Percentiles rank a stretch among this genome's conserved stretches.
Evolutionary conservation across 805 yeast genomes (phyloP).

Genomic region (Starmerella gropengiesseri): DNA sequence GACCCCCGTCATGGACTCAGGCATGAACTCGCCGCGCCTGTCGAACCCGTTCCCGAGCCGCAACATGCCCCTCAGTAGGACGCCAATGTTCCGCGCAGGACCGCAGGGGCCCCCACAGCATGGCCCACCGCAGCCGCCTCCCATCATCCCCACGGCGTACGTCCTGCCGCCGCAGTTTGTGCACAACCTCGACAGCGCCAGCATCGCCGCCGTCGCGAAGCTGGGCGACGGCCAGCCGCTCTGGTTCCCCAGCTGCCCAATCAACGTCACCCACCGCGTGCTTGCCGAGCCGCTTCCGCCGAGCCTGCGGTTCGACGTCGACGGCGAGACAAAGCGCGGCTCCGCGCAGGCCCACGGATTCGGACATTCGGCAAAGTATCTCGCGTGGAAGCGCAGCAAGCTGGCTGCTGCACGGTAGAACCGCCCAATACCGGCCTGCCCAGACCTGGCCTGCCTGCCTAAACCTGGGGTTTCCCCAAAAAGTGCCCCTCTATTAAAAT

Average conservation of each 20-base stretch:
- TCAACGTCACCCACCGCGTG: constrained; percentile 24
- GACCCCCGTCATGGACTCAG: constrained; percentile 10
- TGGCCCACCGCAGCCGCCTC: constrained; percentile 18
- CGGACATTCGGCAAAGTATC: constrained; percentile 65
- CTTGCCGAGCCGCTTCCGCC: constrained; percentile 22
- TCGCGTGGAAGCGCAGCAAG: constrained; percentile 43
- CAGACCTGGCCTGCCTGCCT: not conserved
- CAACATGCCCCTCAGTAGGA: not conserved
- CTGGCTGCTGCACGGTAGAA: not conserved
- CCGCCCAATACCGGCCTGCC: not conserved
- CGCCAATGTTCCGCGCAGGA: constrained; percentile 8
- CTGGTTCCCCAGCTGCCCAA: constrained; percentile 27
- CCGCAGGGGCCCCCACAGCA: not conserved
- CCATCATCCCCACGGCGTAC: constrained; percentile 24
- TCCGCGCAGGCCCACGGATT: constrained; percentile 31
- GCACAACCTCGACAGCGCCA: constrained; percentile 16
- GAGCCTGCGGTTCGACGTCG: constrained; percentile 19
- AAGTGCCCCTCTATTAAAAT: too few relatives aligned
- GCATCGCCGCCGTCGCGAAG: constrained; percentile 18
- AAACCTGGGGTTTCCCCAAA: too few relatives aligned
- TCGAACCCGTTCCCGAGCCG: constrained; percentile 6
- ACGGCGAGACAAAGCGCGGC: constrained; percentile 26
- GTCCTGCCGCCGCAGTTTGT: constrained; percentile 24
- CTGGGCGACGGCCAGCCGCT: constrained; percentile 24
- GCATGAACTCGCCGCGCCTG: constrained; percentile 4